Evolutionary conservation across 192 early-diverging fungal genomes (phyloP), one percentile per base, ranked within the genome.

Genomic region (Linnemannia schmuckeri): DNA sequence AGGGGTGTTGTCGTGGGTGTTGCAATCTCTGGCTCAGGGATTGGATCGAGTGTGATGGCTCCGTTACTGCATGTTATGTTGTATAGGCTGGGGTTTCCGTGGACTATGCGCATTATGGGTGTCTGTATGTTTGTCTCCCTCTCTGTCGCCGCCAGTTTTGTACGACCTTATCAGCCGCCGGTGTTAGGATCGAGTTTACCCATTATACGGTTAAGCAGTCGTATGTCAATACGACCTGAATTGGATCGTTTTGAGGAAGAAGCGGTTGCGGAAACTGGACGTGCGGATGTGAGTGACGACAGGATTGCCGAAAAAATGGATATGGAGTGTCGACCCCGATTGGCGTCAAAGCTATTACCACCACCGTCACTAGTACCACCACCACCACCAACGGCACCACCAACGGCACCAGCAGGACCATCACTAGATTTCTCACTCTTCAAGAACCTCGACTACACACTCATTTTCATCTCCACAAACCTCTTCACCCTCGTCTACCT

Each of bases 401-500:
- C 27, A 63, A 41, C 49, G 57, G 38, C 15, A 52, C 30, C 49
- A 75, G 17, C 17, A 47, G 6, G 33, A 37, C 55, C 75, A 27
- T 20, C 70, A 6, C 79, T 80, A 1, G 79, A 80, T 22, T 80
- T 80, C 38, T 2, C n/a, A 22, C 54, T 74, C 0, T 80, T 80
- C 22, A 49, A 37, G 9, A 42, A 40, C 41, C 7, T 40, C 38
- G 8, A 2, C 6, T 80, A 72, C 4, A 55, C 52, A n/a, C 79
- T 80, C 55, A 66, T 80, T 27, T 57, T 80, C 33, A 18, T 73
- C n/a, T 57, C 38, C 30, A 80, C 79, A 72, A 80, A 74, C 35
- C 37, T 80, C 41, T 73, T 73, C n/a, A 35, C 79, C 10, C 72
- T 80, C 38, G 79, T 80, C 37, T 80, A 74, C 42, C 72, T 80